Evolutionary conservation across 768 basidiomycete species (phyloP).

Genomic region (Russula virescens): DNA sequence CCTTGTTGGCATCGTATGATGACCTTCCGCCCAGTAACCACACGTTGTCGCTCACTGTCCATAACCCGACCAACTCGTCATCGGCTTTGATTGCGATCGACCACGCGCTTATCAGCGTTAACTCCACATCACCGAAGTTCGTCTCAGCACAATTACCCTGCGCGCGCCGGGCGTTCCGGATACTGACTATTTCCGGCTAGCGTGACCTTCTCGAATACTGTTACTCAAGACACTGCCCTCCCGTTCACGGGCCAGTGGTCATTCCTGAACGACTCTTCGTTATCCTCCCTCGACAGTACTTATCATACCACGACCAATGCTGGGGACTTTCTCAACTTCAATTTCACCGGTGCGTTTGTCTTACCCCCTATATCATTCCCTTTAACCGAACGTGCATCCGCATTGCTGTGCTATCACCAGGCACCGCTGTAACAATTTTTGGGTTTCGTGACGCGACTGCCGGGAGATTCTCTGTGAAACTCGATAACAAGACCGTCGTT

Average conservation of each 20-base stretch:
- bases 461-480: conserved; percentile 54
- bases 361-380: not conserved
- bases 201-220: conserved; percentile 31
- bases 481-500: conserved; percentile 44
- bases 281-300: conserved; percentile 24
- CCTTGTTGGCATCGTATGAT: conserved; percentile 46
- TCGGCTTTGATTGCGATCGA: conserved; percentile 48
- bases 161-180: conserved; percentile 7
- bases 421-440: conserved; percentile 52
- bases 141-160: conserved; percentile 1
- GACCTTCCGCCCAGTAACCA: conserved; percentile 47
- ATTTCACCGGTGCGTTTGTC: conserved; percentile 43
- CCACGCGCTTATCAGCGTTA: conserved; percentile 44
- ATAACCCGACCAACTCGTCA: conserved; percentile 32
- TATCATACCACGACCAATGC: conserved; percentile 33
- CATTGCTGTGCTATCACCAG: conserved; percentile 32
- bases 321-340: conserved; percentile 41
- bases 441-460: conserved; percentile 55
- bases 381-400: not conserved
- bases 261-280: conserved; percentile 26
- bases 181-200: conserved; percentile 32
- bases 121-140: conserved; percentile 34
- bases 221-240: conserved; percentile 42
- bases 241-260: conserved; percentile 55
- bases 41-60: conserved; percentile 48